Evolutionary conservation across 2,329 filamentous ascomycete genomes (phyloP).

Genomic region (Colletotrichum tropicicola): DNA sequence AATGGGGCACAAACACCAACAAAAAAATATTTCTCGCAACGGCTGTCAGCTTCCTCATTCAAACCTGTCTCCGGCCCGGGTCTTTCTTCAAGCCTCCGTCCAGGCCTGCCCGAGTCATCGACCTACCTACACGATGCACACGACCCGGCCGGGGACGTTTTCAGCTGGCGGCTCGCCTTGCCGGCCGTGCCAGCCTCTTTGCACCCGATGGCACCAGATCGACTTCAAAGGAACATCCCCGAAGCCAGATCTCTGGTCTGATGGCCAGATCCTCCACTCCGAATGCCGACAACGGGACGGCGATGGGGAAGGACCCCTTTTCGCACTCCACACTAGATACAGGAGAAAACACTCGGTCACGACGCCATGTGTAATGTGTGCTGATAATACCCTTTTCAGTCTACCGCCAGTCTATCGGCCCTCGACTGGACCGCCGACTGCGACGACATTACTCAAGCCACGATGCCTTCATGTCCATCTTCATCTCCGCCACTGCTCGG

Average conservation of each 20-base stretch:
- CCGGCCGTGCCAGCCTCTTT: background rate
- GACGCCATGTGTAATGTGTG: background rate
- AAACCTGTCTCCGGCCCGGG: background rate
- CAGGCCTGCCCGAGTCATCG: background rate
- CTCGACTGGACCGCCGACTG: background rate
- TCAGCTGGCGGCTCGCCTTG: background rate
- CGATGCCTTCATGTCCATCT: background rate
- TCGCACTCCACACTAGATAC: background rate
- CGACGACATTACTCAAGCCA: slow-evolving; percentile 2
- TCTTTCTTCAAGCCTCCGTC: background rate
- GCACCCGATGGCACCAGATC: background rate
- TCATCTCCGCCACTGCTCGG: background rate
- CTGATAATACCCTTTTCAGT: background rate
- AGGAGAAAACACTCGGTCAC: background rate
- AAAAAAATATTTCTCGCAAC: background rate
- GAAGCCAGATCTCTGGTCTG: background rate
- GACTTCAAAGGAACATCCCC: background rate
- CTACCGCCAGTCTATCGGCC: background rate
- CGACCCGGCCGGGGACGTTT: background rate
- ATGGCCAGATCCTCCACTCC: background rate
- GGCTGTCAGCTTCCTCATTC: background rate
- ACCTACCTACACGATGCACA: background rate
- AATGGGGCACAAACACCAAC: background rate
- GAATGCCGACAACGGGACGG: background rate
- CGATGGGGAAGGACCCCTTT: background rate